Base-by-base conservation (phyloP, 805 yeast species). In the Candida suzukii region DNA sequence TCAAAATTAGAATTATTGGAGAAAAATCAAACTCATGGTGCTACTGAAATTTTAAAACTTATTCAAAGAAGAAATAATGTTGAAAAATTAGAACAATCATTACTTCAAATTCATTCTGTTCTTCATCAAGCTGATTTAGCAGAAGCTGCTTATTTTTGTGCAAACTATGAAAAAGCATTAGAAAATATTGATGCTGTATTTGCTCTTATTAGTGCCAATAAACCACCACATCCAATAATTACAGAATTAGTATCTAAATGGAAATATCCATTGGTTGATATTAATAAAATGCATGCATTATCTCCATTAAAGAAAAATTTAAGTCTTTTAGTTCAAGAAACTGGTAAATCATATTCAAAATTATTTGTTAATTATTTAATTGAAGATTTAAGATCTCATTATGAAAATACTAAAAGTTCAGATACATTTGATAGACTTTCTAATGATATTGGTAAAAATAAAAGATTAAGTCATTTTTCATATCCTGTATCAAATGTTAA, bases 291-390 rank as follows among this genome's bases (percentile, higher is more conserved):
- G 18, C 73, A 74, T 1, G 85, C 82, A 3, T 59, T 82, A 22
- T 50, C 57, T 4, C 62, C 69, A 27, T 56, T 82, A 14, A 69
- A 75, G 38, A 78, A 75, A 37, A 69, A 73, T 33, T 61, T 88
- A 27, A 64, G 71, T 13, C 68, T 64, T 21, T 60, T 88, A 50
- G 73, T 81, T 38, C 63, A 69, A n/a, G 78, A 74, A 35, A 80
- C 87, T 39, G 90, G 93, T 14, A 74, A 72, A 30, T 75, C 80
- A n/a, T 83, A 79, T 49, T 74, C 80, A 7, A 65, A 71, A 20
- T 63, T 75, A 35, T 79, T 90, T 52, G 66, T 73, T 8, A 72
- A 73, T 20, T 51, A 70, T 26, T 61, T 90, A 37, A 48, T 83
- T 11, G 66, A 67, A 0, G 95, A 90, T 58, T 58, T 90, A 37